Evolutionary conservation across 805 yeast species (phyloP), one percentile per base, ranked within the genome.

Genomic region (Candida pseudoglaebosa): DNA sequence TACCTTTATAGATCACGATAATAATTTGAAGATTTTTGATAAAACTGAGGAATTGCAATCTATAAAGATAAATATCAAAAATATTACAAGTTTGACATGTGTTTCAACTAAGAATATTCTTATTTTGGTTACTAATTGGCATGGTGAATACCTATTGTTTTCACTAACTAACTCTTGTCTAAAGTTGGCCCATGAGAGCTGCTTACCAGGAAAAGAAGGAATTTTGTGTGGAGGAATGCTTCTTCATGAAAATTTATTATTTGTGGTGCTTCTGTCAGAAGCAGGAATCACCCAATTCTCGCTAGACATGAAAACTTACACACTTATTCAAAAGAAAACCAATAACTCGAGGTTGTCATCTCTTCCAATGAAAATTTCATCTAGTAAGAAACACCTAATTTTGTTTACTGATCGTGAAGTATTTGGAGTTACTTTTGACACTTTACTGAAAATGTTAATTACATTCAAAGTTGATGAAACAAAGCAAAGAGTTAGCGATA

Each of bases 341-440:
- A 26, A 22, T 3, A 19, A 26, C 2, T 14, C 29, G 5, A 39
- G 40, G 29, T 40, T 43, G 21, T 31, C 36, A 32, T 49, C 46
- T 2, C 19, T 39, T 33, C 57, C 52, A 28, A 46, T 34, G 41
- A 52, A 39, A 35, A 45, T 44, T 31, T 34, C 26, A 2, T 48
- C 41, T 21, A 37, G 29, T 12, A 19, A 18, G 4, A 5, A 34
- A 19, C 19, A 38, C 12, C 32, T 46, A 5, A n/a, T 51, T 3
- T 31, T 49, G 29, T 49, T 38, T 43, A 50, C 46, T 26, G 40
- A 41, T 28, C 37, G 34, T 3, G 21, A 28, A 6, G 28, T 49
- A 4, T 38, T 38, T 36, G 44, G 47, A 9, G 14, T 45, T 18
- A 28, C 21, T 7, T 39, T 39, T 33, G 48, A 46, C 16, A 21